Conservation (phyloP, 2,329 filamentous ascomycete genomes). For the Sarocladium kiliense region DNA sequence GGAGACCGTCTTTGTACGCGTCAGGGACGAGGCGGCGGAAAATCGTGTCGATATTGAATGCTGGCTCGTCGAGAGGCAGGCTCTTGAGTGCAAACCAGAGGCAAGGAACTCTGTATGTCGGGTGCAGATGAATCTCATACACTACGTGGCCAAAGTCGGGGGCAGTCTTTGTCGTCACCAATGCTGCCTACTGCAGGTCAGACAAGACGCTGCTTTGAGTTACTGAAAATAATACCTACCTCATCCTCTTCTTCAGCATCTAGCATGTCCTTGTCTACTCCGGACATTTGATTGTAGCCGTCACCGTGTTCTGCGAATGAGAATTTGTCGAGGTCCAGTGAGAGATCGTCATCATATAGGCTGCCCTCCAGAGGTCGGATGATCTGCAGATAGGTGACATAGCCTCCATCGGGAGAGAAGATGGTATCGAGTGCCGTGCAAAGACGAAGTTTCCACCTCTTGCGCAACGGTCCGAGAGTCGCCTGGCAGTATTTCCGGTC, state of each 20-base stretch:
- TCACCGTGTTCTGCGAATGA: constrained; percentile 30
- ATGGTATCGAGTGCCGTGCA: constrained; percentile 45
- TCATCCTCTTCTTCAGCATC: constrained; percentile 47
- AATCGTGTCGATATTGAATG: constrained; percentile 62
- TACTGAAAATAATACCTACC: constrained; percentile 28
- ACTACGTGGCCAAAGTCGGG: constrained; percentile 45
- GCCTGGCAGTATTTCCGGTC: constrained; percentile 55
- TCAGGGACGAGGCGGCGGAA: constrained; percentile 67
- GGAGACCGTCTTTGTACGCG: constrained; percentile 57
- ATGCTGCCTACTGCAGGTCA: constrained; percentile 31
- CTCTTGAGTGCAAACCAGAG: constrained; percentile 68
- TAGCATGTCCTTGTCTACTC: constrained; percentile 41
- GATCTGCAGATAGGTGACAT: constrained; percentile 51
- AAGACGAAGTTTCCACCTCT: constrained; percentile 48
- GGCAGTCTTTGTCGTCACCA: constrained; percentile 24
- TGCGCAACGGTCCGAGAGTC: constrained; percentile 48
- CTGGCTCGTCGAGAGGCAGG: constrained; percentile 47
- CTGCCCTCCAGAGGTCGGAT: constrained; percentile 44
- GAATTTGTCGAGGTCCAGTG: constrained; percentile 39
- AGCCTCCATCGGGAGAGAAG: constrained; percentile 36
- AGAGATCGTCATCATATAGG: constrained; percentile 39
- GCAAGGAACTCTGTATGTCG: constrained; percentile 69
- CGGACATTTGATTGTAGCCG: constrained; percentile 15
- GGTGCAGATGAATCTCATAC: constrained; percentile 72
- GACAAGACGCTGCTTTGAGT: constrained; percentile 11